phyloP scores from a whole-genome alignment of 176 grass and related monocot genomes.

The Areca catechu region DNA sequence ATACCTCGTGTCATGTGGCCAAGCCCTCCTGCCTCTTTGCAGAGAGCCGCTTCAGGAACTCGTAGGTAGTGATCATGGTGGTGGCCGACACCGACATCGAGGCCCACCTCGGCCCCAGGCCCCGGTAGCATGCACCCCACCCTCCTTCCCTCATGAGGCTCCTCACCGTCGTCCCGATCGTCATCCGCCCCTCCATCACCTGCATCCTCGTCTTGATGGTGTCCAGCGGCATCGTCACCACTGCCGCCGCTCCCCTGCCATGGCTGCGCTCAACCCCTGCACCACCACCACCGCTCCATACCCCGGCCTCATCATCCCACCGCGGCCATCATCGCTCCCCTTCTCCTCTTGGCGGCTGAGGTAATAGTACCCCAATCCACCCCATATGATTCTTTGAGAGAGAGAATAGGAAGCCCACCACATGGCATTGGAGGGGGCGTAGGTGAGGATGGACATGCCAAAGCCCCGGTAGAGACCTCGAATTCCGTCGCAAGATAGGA shows the following conservation, averaged over 20 bases:
- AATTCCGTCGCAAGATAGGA: constrained; percentile 37
- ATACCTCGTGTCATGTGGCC: constrained; percentile 2
- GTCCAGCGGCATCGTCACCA: constrained; percentile 78
- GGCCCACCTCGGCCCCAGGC: constrained; percentile 73
- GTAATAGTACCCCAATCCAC: constrained; percentile 47
- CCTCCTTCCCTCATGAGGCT: constrained; percentile 57
- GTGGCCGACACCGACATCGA: constrained; percentile 77
- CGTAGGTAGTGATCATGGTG: constrained; percentile 83
- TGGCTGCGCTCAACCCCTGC: constrained; percentile 51
- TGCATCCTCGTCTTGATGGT: constrained; percentile 90
- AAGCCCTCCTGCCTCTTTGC: constrained; percentile 36
- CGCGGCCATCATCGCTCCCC: constrained; percentile 15
- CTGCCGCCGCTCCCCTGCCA: constrained; percentile 49
- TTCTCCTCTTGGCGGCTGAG: constrained; percentile 30
- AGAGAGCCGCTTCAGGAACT: constrained; percentile 77
- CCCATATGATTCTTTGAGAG: constrained; percentile 62
- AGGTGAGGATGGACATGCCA: constrained; percentile 75
- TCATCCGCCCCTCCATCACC: constrained; percentile 57
- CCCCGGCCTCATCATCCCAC: constrained; percentile 34
- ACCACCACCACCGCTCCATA: constrained; percentile 60
- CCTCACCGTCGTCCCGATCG: constrained; percentile 37
- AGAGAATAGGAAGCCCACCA: constrained; percentile 77
- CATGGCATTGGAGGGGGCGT: constrained; percentile 69
- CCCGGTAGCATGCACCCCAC: constrained; percentile 60
- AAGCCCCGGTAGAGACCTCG: constrained; percentile 66